Base-by-base conservation (phyloP, 371 early-diverging fungal genomes). In the Haplosporangium sp. region DNA sequence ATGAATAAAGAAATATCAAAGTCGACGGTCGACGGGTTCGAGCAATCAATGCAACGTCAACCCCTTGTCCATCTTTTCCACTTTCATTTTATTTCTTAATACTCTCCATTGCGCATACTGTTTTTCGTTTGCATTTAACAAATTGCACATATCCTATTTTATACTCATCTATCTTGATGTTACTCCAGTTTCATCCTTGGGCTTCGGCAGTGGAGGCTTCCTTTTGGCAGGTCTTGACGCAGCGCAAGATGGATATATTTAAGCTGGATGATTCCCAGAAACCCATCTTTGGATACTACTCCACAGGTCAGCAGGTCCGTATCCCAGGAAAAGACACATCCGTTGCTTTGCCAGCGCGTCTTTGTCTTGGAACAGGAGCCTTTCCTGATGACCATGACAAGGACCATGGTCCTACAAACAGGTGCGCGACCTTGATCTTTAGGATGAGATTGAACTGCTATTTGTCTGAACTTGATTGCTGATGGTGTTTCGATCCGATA, bases 181-280 rank as follows among this genome's bases (percentile, higher is more conserved):
- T 92, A 37, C 84, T 97, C 12, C 95, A 94, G 80, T 97, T 95
- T 75, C 89, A 92, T 56, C 88, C 94, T 8, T 93, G 95, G 75
- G 80, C 83, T 36, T 94, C 95, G 38, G 91, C 93, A 13, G 94
- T 96, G 1, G 95, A 95, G 68, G 91, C 95, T 5, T 86, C 95
- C 41, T 97, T 97, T 74, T 97, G 98, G 98, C 92, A 94, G 64
- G 79, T 89, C 7, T 84, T 97, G 8, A 87, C 91, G 0, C 82
- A 86, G n/a, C 89, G 88, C 59, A 97, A 97, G 83, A 88, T 97
- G 59, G 89, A 97, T 73, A 75, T 89, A 29, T 88, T 92, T 62
- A 87, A 87, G 60, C 88, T 96, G 23, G 93, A 94, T 72, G 90
- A 94, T 52, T 83, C 85, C 2, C 75, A 84, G 21, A 71, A 83